phyloP scores from a whole-genome alignment of 352 stramenopile genomes.

The Phytophthora syringae region DNA sequence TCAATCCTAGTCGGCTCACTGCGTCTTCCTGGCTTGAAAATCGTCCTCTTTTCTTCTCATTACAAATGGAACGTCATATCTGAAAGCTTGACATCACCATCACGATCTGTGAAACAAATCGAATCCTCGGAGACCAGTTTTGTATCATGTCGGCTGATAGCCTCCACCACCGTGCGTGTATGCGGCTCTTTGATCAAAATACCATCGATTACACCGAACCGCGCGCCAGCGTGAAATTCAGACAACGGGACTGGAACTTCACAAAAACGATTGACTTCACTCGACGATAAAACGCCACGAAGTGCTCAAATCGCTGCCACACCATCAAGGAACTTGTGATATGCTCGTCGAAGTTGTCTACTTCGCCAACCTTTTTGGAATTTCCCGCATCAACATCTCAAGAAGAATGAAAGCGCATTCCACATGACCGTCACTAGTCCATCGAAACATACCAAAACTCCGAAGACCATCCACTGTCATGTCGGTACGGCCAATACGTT shows the following conservation, averaged over 20 bases:
- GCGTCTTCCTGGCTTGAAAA: conserved; percentile 9
- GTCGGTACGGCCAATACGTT: background rate
- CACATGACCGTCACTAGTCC: conserved; percentile 8
- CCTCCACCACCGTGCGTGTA: background rate
- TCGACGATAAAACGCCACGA: background rate
- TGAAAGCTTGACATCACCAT: background rate
- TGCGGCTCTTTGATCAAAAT: background rate
- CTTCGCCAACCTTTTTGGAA: background rate
- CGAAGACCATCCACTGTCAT: conserved; percentile 25
- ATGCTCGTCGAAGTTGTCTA: conserved; percentile 5
- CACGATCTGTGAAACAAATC: background rate
- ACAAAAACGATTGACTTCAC: conserved; percentile 24
- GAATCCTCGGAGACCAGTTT: background rate
- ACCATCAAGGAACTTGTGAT: conserved; percentile 13
- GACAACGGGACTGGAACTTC: conserved; percentile 8
- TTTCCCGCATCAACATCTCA: conserved; percentile 16
- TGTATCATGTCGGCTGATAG: background rate
- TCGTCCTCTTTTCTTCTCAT: conserved; percentile 1
- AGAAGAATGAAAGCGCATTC: conserved; percentile 29
- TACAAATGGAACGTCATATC: background rate
- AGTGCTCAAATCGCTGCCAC: conserved; percentile 21
- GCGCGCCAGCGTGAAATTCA: conserved; percentile 15
- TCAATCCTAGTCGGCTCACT: background rate
- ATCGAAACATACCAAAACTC: conserved; percentile 28
- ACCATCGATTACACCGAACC: background rate